Conservation (phyloP, 768 basidiomycete species). For the Lactarius hengduanensis region DNA sequence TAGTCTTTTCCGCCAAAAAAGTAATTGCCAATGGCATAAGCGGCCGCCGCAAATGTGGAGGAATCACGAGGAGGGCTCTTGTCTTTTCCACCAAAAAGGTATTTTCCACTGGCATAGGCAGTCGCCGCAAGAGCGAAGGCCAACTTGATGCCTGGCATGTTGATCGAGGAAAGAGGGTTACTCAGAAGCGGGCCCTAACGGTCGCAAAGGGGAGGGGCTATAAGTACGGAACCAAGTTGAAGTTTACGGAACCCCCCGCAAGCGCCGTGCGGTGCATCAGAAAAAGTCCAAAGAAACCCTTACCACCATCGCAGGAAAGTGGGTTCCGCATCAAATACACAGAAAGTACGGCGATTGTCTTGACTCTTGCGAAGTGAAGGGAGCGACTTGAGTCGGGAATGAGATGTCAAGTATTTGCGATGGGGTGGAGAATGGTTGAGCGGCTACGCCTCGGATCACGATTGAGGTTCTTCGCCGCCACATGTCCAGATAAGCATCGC, state of each 20-base stretch:
- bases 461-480: not conserved
- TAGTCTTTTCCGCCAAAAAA: too few species aligned
- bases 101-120: not conserved
- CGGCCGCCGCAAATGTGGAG: too few species aligned
- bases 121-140: too few species aligned
- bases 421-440: not conserved
- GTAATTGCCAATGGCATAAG: too few species aligned
- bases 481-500: not conserved
- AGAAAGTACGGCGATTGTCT: constrained; percentile 1
- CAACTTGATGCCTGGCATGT: not conserved
- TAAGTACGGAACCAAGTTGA: not conserved
- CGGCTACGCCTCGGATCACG: not conserved
- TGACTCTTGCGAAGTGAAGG: not conserved
- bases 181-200: not conserved
- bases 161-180: not conserved
- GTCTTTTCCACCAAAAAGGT: not conserved
- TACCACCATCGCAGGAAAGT: not conserved
- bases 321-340: not conserved
- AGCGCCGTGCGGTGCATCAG: not conserved
- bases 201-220: not conserved
- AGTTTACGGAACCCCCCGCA: not conserved
- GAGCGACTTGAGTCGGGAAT: not conserved
- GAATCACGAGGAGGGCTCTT: not conserved
- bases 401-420: not conserved
- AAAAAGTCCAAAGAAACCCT: not conserved